These are phyloP conservation scores for Kondoa subrosea DNA, from an alignment of 768 basidiomycete genomes.

Conservation along the genomic window DNA sequence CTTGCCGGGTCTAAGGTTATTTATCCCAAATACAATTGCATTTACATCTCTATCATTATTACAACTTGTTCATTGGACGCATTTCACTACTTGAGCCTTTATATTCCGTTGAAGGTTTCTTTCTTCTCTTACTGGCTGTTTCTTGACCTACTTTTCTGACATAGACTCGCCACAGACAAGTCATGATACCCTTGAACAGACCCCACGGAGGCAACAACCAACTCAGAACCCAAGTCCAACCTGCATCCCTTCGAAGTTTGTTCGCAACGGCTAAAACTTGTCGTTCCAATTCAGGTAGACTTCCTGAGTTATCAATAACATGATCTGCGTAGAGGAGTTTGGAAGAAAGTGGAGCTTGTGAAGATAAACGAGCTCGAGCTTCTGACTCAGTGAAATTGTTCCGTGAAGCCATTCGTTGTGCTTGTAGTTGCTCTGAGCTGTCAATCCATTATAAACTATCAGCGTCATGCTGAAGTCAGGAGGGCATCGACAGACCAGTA, in stretches of 20 bases:
- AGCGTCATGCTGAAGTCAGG: background rate
- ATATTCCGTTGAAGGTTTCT: background rate
- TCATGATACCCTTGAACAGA: constrained; percentile 27
- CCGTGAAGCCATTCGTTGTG: constrained; percentile 61
- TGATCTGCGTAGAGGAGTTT: constrained; percentile 73
- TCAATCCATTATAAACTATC: background rate
- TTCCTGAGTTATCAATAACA: constrained; percentile 77
- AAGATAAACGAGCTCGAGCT: constrained; percentile 54
- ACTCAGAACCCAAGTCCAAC: constrained; percentile 37
- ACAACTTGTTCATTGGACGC: constrained; percentile 21
- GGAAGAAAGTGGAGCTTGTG: constrained; percentile 60
- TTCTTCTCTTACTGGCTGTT: constrained; percentile 26
- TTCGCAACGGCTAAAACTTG: constrained; percentile 40
- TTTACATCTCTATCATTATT: too few species aligned
- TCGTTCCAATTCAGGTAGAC: constrained; percentile 46
- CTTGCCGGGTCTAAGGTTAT: background rate
- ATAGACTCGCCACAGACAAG: constrained; percentile 25
- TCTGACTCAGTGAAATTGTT: constrained; percentile 46
- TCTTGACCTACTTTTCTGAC: constrained; percentile 23
- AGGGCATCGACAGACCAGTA: constrained; percentile 51
- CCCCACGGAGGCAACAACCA: constrained; percentile 40
- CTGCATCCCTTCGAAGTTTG: constrained; percentile 33
- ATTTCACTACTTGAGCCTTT: constrained; percentile 29
- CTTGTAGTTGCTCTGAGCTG: constrained; percentile 67
- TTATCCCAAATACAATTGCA: background rate